Conservation (phyloP, 208 protist genomes). For the Leishmania turanica region DNA sequence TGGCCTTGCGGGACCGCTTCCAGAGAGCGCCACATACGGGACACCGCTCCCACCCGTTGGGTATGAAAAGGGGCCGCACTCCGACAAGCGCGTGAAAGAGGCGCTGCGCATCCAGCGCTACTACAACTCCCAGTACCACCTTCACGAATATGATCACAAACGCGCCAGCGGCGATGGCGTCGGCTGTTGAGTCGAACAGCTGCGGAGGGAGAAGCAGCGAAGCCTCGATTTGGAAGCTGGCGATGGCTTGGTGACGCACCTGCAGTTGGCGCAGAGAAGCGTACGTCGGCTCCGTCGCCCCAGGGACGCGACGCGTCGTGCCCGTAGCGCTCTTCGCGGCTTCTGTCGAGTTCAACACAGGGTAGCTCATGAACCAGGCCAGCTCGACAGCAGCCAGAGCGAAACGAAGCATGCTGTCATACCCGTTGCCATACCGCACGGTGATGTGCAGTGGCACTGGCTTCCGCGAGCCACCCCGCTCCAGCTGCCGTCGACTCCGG, state of each 20-base stretch:
- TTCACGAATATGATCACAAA: constrained; percentile 39
- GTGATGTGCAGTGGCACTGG: constrained; percentile 36
- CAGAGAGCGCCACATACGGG: constrained; percentile 65
- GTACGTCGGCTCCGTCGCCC: constrained; percentile 26
- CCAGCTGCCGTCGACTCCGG: constrained; percentile 3
- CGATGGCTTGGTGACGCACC: constrained; percentile 27
- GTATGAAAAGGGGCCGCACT: constrained; percentile 56
- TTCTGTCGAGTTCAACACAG: constrained; percentile 15
- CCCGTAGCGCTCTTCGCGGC: constrained; percentile 16
- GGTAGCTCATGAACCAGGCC: constrained; percentile 53
- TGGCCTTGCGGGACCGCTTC: constrained; percentile 24
- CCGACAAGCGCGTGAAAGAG: constrained; percentile 71
- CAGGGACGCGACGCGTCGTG: neutral
- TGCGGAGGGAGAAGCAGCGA: constrained; percentile 36
- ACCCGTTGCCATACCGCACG: constrained; percentile 52
- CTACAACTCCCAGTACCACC: constrained; percentile 39
- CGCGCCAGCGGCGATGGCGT: constrained; percentile 17
- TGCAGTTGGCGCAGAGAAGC: constrained; percentile 27
- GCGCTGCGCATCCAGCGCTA: constrained; percentile 53
- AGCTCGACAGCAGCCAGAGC: constrained; percentile 46
- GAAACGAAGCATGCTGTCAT: constrained; percentile 51
- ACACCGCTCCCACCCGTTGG: constrained; percentile 59
- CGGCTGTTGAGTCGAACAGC: constrained; percentile 21
- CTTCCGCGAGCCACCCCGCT: constrained; percentile 21
- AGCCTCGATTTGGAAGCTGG: constrained; percentile 33